Evolutionary conservation across 345 rosid genomes (phyloP), one percentile per base, ranked within the genome.

Genomic region (Ricinus communis): DNA sequence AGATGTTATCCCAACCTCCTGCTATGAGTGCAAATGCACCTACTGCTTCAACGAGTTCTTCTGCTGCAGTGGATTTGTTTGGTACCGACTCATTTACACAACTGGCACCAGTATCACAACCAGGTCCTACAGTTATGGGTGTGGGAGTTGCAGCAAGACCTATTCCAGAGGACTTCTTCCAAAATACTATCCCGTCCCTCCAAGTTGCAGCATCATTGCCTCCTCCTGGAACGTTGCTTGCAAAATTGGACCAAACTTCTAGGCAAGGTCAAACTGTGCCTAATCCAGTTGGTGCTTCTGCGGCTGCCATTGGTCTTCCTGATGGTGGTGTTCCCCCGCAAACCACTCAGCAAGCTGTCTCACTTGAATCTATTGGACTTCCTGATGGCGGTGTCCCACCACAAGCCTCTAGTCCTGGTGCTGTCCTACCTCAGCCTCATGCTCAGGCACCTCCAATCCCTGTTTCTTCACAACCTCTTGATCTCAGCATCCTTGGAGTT

Each of bases 91-190:
- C 91, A 58, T 77, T 87, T 79, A 75, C 77, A 28, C 91, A 83
- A 64, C 77, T 87, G 33, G 77, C 87, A 59, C 70, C 82, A 8
- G 71, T 49, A 58, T 66, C 85, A 78, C 92, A 92, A 74, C 81
- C 87, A 73, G 76, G 86, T 85, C 81, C 89, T 55, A 61, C 61
- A 49, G 71, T 75, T 71, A 62, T 65, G 31, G 82, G 88, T 79
- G 75, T 11, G 24, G 90, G 90, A 62, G 79, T 75, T 73, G 60
- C 88, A 62, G 83, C 89, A 65, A 68, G 81, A 62, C 96, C 97
- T 30, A 95, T 95, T 62, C 98, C 99, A 3, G 99, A 92, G 80
- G 98, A 95, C 80, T 95, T 95, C 73, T 95, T 95, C 80, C 93
- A 89, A 73, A 85, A 95, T 69, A 95, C 99, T 62, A 82, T 90